Percentiles rank a stretch among this genome's conserved stretches.
Evolutionary conservation across 495 filamentous ascomycete genomes (phyloP).

Genomic region (Chlorociboria aeruginascens): DNA sequence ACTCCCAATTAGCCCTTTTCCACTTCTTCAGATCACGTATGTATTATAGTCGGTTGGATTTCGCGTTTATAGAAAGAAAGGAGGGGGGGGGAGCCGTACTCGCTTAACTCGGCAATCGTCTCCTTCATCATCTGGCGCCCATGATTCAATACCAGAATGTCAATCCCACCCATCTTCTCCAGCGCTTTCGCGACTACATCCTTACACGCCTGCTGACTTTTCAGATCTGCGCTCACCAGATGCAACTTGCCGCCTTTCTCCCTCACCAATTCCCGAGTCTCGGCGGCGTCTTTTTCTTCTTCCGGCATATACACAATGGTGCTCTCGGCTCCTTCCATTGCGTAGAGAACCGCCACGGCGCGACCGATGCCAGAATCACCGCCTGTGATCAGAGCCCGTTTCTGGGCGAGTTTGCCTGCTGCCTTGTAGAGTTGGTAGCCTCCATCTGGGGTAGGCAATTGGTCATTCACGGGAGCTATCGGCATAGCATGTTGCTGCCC

Average conservation of each 20-base stretch:
- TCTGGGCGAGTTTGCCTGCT: slow-evolving; percentile 63
- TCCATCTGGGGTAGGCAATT: slow-evolving; percentile 58
- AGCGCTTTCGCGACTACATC: slow-evolving; percentile 55
- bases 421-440: slow-evolving; percentile 67
- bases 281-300: slow-evolving; percentile 65
- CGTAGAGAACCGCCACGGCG: slow-evolving; percentile 64
- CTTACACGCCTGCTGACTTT: slow-evolving; percentile 51
- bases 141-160: slow-evolving; percentile 75
- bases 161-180: slow-evolving; percentile 50
- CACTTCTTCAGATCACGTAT: neutral
- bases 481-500: slow-evolving; percentile 56
- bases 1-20: slow-evolving; percentile 19
- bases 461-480: slow-evolving; percentile 46
- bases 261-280: slow-evolving; percentile 55
- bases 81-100: slow-evolving; percentile 33
- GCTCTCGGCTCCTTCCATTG: slow-evolving; percentile 71
- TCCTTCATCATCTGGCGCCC: slow-evolving; percentile 63
- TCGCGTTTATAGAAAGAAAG: neutral
- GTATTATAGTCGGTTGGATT: neutral
- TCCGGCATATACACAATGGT: slow-evolving; percentile 65
- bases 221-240: slow-evolving; percentile 49
- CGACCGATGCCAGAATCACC: slow-evolving; percentile 78
- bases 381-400: slow-evolving; percentile 70
- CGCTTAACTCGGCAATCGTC: slow-evolving; percentile 60
- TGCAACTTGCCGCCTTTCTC: slow-evolving; percentile 50